phyloP scores from a whole-genome alignment of 495 filamentous ascomycete genomes.

The Podospora didyma region DNA sequence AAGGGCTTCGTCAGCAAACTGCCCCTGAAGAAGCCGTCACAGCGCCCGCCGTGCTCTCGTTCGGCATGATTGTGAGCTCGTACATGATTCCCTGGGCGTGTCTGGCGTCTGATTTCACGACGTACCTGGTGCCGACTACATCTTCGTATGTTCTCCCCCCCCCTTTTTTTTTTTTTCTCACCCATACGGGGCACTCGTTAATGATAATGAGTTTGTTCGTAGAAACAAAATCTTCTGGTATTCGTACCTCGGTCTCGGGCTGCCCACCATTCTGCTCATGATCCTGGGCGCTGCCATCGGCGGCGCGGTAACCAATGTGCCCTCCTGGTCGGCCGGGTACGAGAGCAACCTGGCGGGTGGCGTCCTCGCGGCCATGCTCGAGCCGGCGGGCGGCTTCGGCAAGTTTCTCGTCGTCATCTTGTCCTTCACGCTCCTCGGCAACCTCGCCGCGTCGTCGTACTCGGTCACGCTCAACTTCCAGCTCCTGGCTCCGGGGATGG shows the following conservation, averaged over 20 bases:
- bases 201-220: too few species aligned
- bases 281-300: conserved; percentile 52
- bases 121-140: conserved; percentile 43
- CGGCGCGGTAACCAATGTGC: conserved; percentile 37
- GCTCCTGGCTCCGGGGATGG: conserved; percentile 44
- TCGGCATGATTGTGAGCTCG: conserved; percentile 40
- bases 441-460: conserved; percentile 45
- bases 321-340: conserved; percentile 45
- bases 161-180: conserved; percentile 1
- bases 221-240: conserved; percentile 42
- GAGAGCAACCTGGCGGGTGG: conserved; percentile 45
- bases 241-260: conserved; percentile 41
- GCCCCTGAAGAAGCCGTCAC: conserved; percentile 22
- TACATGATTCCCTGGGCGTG: conserved; percentile 47
- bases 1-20: conserved; percentile 28
- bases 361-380: conserved; percentile 51
- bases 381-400: conserved; percentile 50
- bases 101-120: conserved; percentile 45
- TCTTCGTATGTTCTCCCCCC: conserved; percentile 31
- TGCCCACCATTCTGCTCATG: conserved; percentile 50
- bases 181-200: too few species aligned
- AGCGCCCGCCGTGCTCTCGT: conserved; percentile 29
- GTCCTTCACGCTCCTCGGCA: conserved; percentile 49
- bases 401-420: conserved; percentile 53
- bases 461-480: conserved; percentile 56